Percentiles rank a stretch among this genome's conserved stretches.
phyloP scores from a whole-genome alignment of 2,329 filamentous ascomycete species.

The Triangularia setosa region DNA sequence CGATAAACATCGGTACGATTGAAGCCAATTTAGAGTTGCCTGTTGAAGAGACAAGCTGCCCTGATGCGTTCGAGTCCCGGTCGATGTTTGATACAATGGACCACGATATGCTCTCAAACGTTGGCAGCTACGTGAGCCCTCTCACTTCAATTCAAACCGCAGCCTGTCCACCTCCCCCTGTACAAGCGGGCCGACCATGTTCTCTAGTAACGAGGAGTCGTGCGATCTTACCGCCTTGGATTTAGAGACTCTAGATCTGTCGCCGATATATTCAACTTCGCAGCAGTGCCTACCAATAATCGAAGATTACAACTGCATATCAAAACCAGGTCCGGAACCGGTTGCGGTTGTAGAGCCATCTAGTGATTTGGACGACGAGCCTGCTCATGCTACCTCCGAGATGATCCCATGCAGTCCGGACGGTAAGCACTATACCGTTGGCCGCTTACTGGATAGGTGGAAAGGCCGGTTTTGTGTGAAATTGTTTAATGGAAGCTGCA shows the following conservation, averaged over 20 bases:
- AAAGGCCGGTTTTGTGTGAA: background rate
- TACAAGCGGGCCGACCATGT: background rate
- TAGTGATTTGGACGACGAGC: background rate
- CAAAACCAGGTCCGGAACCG: background rate
- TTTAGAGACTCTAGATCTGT: background rate
- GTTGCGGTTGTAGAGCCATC: background rate
- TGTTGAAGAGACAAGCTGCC: background rate
- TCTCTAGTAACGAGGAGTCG: background rate
- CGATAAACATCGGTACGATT: no score
- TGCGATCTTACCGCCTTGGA: background rate
- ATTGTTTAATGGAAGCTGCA: background rate
- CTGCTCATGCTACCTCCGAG: no score
- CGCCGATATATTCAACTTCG: background rate
- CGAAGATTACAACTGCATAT: background rate
- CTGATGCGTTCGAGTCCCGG: background rate
- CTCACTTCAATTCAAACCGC: background rate
- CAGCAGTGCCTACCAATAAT: background rate
- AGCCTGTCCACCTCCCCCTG: background rate
- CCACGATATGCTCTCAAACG: background rate
- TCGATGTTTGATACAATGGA: background rate
- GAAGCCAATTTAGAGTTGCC: no score
- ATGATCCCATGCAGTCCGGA: no score
- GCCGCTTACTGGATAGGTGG: background rate
- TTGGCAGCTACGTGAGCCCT: background rate
- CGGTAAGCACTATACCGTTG: background rate